Evolutionary conservation across 495 filamentous ascomycete genomes (phyloP).

Genomic region (Glonium stellatum): DNA sequence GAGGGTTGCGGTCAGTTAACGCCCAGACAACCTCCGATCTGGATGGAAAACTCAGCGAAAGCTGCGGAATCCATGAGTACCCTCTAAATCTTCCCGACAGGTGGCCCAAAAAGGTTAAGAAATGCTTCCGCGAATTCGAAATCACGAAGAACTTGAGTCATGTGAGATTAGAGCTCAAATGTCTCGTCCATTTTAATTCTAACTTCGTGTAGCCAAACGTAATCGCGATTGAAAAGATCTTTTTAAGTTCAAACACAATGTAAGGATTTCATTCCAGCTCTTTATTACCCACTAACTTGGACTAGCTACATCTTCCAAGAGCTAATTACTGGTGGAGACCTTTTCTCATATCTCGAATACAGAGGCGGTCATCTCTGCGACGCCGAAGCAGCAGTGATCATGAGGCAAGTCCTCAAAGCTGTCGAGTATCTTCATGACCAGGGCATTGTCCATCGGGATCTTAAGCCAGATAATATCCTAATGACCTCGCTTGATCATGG

Average conservation of each 20-base stretch:
- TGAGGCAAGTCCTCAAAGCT: slow-evolving; percentile 54
- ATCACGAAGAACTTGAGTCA: slow-evolving; percentile 39
- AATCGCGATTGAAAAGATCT: slow-evolving; percentile 40
- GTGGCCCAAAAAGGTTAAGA: slow-evolving; percentile 15
- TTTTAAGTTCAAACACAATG: slow-evolving; percentile 35
- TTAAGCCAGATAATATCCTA: slow-evolving; percentile 67
- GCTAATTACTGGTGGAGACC: slow-evolving; percentile 54
- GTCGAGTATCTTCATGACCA: slow-evolving; percentile 53
- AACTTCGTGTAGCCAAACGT: slow-evolving; percentile 40
- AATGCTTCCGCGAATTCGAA: slow-evolving; percentile 32
- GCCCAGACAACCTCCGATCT: neutral
- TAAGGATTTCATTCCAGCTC: slow-evolving; percentile 2
- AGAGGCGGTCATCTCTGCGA: slow-evolving; percentile 44
- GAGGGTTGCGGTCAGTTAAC: neutral
- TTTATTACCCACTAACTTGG: neutral
- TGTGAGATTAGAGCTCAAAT: slow-evolving; percentile 23
- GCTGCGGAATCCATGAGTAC: no score
- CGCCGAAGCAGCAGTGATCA: slow-evolving; percentile 48
- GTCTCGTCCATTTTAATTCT: neutral
- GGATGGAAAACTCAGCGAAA: no score
- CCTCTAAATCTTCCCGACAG: neutral
- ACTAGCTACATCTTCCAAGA: slow-evolving; percentile 38
- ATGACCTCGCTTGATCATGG: slow-evolving; percentile 43
- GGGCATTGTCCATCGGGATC: slow-evolving; percentile 56
- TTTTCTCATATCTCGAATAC: slow-evolving; percentile 53